Evolutionary conservation across 1,139 yeast genomes (phyloP).

Genomic region (Candida mesenterica): DNA sequence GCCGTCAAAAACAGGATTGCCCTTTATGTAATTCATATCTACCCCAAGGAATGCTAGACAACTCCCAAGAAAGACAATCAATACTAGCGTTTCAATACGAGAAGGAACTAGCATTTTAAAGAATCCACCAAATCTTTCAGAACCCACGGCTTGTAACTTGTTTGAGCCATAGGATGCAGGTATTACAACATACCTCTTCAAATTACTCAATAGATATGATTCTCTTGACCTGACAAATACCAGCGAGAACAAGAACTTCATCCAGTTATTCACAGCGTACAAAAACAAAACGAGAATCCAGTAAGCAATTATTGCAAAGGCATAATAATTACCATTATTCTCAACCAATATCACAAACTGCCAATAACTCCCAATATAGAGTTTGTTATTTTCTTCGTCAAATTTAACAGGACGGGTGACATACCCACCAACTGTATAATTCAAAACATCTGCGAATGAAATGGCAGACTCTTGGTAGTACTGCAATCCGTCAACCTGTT

Average conservation of each 20-base stretch:
- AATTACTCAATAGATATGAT: background rate
- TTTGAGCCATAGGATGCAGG: slow-evolving; percentile 29
- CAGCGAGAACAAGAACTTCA: slow-evolving; percentile 25
- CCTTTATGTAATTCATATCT: slow-evolving; percentile 18
- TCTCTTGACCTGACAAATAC: slow-evolving; percentile 6
- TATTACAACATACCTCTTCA: slow-evolving; percentile 22
- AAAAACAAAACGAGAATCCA: slow-evolving; percentile 47
- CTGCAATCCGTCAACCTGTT: too few relatives aligned
- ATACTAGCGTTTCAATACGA: slow-evolving; percentile 18
- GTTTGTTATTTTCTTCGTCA: too few relatives aligned
- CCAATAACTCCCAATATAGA: slow-evolving; percentile 20
- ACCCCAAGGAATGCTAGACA: slow-evolving; percentile 14
- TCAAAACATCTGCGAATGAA: too few relatives aligned
- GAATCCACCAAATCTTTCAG: slow-evolving; percentile 1
- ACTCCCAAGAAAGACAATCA: slow-evolving; percentile 14
- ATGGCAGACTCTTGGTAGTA: too few relatives aligned
- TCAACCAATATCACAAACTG: too few relatives aligned
- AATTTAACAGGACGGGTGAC: too few relatives aligned
- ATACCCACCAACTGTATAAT: too few relatives aligned
- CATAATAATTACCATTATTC: slow-evolving; percentile 42
- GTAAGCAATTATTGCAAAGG: slow-evolving; percentile 47
- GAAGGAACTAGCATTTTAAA: slow-evolving; percentile 15
- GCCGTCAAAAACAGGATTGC: slow-evolving; percentile 25
- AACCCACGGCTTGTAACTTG: slow-evolving; percentile 20
- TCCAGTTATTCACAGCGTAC: slow-evolving; percentile 44